phyloP scores from a whole-genome alignment of 106 monocot species.

The Dioscorea dumetorum region DNA sequence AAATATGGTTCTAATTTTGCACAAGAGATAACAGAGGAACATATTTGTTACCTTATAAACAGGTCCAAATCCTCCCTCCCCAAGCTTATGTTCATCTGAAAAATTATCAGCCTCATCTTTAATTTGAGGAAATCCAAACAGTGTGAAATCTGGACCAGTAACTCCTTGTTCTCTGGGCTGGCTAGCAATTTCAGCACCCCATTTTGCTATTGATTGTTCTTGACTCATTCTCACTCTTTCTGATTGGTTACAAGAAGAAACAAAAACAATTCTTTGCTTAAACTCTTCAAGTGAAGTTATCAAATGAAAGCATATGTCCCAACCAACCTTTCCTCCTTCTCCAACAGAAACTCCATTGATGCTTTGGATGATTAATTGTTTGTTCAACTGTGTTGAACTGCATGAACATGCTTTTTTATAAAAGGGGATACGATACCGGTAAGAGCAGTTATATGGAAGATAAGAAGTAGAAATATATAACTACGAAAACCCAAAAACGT shows the following conservation, averaged over 20 bases:
- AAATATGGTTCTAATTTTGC: background rate
- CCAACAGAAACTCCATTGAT: no score
- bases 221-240: background rate
- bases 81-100: constrained; percentile 15
- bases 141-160: constrained; percentile 4
- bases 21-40: background rate
- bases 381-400: background rate
- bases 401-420: no score
- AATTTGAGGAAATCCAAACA: constrained; percentile 15
- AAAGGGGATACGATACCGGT: no score
- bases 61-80: constrained; percentile 26
- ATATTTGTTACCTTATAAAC: constrained; percentile 30
- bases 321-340: no score
- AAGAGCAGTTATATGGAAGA: no score
- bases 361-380: background rate
- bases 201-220: background rate
- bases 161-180: constrained; percentile 2
- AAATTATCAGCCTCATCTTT: constrained; percentile 25
- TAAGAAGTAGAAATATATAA: no score
- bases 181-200: background rate
- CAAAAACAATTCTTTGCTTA: background rate
- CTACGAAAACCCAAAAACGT: no score
- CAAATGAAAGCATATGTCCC: no score
- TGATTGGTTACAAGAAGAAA: background rate
- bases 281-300: no score